A percentile compares a stretch with the other conserved stretches of the same genome.
Evolutionary conservation across 163 green algal genomes (phyloP).

Genomic region (Scenedesmus sp.): DNA sequence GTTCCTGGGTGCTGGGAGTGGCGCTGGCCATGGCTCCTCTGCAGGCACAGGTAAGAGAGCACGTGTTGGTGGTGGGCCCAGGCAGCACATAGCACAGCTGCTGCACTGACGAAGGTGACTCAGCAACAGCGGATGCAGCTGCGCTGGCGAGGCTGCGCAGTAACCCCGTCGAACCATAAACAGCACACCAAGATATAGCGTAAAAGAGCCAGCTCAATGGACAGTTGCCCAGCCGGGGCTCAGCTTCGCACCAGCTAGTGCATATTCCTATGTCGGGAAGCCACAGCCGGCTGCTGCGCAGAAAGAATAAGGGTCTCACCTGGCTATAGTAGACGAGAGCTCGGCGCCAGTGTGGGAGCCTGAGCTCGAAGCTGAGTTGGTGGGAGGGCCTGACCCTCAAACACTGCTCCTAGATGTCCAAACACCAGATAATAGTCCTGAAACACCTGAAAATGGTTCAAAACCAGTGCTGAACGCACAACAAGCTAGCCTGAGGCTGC

Average conservation of each 20-base stretch:
- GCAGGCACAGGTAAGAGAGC: not conserved
- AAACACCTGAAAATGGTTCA: not conserved
- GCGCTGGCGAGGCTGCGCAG: not conserved
- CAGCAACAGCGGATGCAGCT: not conserved
- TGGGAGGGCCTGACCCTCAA: conserved; percentile 5
- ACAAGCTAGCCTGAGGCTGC: not conserved
- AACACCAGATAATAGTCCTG: not conserved
- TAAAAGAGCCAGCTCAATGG: not conserved
- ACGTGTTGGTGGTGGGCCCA: not conserved
- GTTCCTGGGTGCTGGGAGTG: conserved; percentile 3
- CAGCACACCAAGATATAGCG: not conserved
- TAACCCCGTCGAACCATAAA: not conserved
- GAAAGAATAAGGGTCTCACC: not conserved
- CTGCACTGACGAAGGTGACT: not conserved
- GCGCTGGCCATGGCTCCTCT: not conserved
- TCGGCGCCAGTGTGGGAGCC: not conserved
- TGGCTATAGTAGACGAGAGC: not conserved
- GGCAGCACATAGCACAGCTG: conserved; percentile 8
- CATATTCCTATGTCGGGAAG: not conserved
- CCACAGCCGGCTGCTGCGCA: not conserved
- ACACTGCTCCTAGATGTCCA: not conserved
- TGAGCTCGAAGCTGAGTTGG: not conserved
- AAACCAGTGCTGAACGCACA: not conserved
- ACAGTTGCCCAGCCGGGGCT: not conserved
- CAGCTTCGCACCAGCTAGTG: conserved; percentile 12